Base-by-base conservation (phyloP, 352 stramenopile genomes). In the Paralagenidium karlingii region DNA sequence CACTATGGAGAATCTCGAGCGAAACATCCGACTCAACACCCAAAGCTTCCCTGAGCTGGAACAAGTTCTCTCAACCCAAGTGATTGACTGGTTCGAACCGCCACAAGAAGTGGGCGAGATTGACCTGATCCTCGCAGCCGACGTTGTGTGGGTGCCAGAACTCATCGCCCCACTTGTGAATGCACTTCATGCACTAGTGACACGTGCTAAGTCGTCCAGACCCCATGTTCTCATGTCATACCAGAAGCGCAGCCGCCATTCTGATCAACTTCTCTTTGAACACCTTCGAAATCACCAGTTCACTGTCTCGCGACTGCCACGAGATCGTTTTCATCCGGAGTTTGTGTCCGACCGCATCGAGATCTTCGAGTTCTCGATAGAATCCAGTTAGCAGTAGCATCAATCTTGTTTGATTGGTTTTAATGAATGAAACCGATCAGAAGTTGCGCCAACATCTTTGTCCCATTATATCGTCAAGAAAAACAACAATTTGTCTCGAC, bases 111-210 rank as follows among this genome's bases (percentile, higher is more conserved):
- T 85, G 11, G 68, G 60, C 16, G 43, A 67, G 22, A 49, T 95
- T 20, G 77, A 95, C 43, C 46, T 92, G 15, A 57, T 96, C 21
- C 36, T 96, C 19, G 82, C 79, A 19, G 88, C 85, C 7, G 85
- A 95, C 50, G 83, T 96, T 34, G 82, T 96, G 26, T 96, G 85
- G 83, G 60, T 94, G 13, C 64, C 90, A 31, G 62, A 85, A 42
- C 73, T 95, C 27, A 88, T 95, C 21, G 45, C 58, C 3, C 78
- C 85, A 22, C 73, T 96, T 15, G 83, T 94, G 13, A 13, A 47
- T 12, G 91, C 82, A 0, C 68, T 96, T 26, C 57, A 67, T 13
- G 40, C 33, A 5, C 38, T 90, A 33, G 26, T 83, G 27, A 73
- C 64, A 5, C 55, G 43, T 20, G n/a, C n/a, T n/a, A n/a, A n/a